phyloP scores from a whole-genome alignment of 305 asterid genomes.

The Solanum hybrid region DNA sequence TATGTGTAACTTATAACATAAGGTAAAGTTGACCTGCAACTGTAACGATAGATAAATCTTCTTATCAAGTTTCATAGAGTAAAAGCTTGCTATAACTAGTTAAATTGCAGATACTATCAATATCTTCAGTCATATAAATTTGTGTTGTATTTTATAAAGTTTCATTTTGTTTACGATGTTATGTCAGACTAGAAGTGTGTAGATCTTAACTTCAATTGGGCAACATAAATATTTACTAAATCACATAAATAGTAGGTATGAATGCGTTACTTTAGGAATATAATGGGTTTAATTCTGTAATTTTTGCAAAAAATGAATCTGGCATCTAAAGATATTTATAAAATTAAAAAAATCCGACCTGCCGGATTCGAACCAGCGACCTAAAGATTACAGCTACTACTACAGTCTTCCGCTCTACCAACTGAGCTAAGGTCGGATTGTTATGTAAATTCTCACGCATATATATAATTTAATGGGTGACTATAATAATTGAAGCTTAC shows the following conservation, averaged over 20 bases:
- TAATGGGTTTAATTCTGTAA: neutral
- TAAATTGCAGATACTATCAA: neutral
- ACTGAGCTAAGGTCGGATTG: conserved; percentile 97
- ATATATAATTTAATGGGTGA: too few species aligned
- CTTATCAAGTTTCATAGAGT: neutral
- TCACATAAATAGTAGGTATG: neutral
- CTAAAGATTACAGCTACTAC: conserved; percentile 36
- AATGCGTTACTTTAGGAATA: neutral
- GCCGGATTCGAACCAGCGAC: conserved; percentile 81
- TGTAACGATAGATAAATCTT: neutral
- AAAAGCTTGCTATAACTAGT: neutral
- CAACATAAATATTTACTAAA: neutral
- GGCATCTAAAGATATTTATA: neutral
- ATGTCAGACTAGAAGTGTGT: neutral
- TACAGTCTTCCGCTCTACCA: conserved; percentile 99
- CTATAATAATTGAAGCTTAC: neutral
- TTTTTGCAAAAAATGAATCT: too few species aligned
- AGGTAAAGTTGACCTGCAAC: neutral
- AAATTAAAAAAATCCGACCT: neutral
- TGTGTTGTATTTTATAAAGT: neutral
- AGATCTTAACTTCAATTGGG: neutral
- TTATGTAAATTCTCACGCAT: rapidly evolving
- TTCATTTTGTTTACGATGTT: neutral
- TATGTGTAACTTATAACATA: neutral
- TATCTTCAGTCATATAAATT: neutral